Evolutionary conservation across 352 stramenopile genomes (phyloP).

Genomic region (Pythium sukuiense): DNA sequence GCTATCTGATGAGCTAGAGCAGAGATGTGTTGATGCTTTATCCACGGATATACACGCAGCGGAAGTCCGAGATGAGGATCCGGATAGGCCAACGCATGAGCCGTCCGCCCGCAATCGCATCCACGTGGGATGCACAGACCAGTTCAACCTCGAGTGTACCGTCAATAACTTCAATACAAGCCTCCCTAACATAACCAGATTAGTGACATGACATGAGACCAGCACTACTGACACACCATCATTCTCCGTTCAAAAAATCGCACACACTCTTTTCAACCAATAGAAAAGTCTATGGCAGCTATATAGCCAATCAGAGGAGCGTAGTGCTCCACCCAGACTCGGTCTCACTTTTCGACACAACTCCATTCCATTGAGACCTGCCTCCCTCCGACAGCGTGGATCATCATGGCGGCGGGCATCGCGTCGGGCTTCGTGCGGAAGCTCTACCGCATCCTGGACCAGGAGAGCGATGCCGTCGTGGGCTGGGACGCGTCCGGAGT

Average conservation of each 20-base stretch:
- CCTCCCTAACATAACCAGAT: neutral
- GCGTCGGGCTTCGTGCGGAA: constrained; percentile 79
- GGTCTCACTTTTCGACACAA: neutral
- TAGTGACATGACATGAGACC: neutral
- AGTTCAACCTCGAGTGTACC: constrained; percentile 16
- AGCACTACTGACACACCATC: constrained; percentile 11
- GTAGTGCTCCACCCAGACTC: neutral
- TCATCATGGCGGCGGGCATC: constrained; percentile 48
- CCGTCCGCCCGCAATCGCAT: constrained; percentile 4
- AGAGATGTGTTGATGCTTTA: neutral
- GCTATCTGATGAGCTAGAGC: neutral
- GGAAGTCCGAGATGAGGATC: neutral
- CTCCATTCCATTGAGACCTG: too few species aligned
- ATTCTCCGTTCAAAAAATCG: constrained; percentile 6
- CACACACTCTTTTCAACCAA: constrained; percentile 8
- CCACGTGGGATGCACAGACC: constrained; percentile 22
- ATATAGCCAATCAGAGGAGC: neutral
- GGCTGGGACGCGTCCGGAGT: constrained; percentile 47
- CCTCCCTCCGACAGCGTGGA: too few species aligned
- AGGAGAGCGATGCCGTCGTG: constrained; percentile 64
- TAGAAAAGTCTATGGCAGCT: too few species aligned
- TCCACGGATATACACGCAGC: constrained; percentile 1
- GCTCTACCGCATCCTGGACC: constrained; percentile 80
- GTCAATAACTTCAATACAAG: constrained; percentile 9
- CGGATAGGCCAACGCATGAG: neutral